These are phyloP conservation scores for Starmera quercuum DNA, from an alignment of 805 yeast species.

Conservation along the genomic window DNA sequence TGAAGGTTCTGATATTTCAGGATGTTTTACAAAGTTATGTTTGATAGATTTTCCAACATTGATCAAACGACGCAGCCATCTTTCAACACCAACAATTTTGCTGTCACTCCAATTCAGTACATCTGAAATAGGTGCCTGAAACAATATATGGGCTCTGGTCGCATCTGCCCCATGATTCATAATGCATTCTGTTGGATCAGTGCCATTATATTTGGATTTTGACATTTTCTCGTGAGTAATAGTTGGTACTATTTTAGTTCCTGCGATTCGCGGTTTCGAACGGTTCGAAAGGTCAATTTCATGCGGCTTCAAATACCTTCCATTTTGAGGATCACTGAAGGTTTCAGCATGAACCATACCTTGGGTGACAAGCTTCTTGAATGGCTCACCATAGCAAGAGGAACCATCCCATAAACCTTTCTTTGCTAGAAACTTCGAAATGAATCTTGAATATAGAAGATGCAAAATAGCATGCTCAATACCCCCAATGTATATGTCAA, in stretches of 20 bases:
- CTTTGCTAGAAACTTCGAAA: constrained; percentile 68
- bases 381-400: constrained; percentile 64
- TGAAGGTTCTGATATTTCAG: neutral
- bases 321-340: constrained; percentile 59
- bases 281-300: constrained; percentile 48
- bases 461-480: constrained; percentile 96
- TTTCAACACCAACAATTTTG: constrained; percentile 77
- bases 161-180: constrained; percentile 84
- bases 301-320: constrained; percentile 70
- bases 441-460: constrained; percentile 76
- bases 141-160: constrained; percentile 84
- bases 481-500: constrained; percentile 90
- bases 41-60: constrained; percentile 1
- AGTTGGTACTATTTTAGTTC: constrained; percentile 42
- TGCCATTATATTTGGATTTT: constrained; percentile 91
- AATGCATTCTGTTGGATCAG: constrained; percentile 78
- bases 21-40: no score
- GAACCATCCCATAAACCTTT: constrained; percentile 65
- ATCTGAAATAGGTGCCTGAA: constrained; percentile 85
- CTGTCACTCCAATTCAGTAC: constrained; percentile 84
- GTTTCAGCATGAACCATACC: constrained; percentile 99
- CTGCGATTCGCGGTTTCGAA: constrained; percentile 35
- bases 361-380: constrained; percentile 74
- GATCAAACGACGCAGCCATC: constrained; percentile 71
- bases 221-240: constrained; percentile 89